These are phyloP conservation scores for Magnaporthiopsis rhizophila DNA, from an alignment of 2,329 filamentous ascomycete genomes.

Conservation along the genomic window DNA sequence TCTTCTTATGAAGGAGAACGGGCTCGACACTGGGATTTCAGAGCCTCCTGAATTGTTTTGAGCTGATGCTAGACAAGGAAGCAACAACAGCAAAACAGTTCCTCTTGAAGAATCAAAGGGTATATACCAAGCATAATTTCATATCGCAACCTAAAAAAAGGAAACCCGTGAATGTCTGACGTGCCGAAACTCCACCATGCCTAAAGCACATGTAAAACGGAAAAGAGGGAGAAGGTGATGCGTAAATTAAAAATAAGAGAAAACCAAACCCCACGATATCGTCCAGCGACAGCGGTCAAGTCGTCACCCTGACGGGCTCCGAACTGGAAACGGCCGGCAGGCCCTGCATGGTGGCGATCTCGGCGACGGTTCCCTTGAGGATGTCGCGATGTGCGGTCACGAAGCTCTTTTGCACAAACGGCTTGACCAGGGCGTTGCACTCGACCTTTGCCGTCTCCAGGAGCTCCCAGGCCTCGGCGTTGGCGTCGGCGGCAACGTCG, in stretches of 20 bases:
- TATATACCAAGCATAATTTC: background rate
- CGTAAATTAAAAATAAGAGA: too few species aligned
- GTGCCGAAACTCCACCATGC: background rate
- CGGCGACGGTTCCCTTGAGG: conserved; percentile 21
- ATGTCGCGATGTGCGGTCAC: conserved; percentile 23
- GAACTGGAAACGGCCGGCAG: background rate
- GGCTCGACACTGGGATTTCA: too few species aligned
- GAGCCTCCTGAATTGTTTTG: too few species aligned
- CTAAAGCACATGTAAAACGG: background rate
- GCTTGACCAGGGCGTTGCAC: conserved; percentile 24
- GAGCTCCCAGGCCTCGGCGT: conserved; percentile 21
- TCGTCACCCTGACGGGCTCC: background rate
- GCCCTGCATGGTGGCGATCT: conserved; percentile 11
- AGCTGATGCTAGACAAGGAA: too few species aligned
- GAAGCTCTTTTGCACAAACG: conserved; percentile 25
- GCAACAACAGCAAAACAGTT: too few species aligned
- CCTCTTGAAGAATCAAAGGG: background rate
- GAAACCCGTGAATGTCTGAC: background rate
- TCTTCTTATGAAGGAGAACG: too few species aligned
- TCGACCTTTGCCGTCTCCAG: conserved; percentile 25
- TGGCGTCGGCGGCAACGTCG: conserved; percentile 6
- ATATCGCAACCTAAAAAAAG: background rate
- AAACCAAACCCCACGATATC: too few species aligned
- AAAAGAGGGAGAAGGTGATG: too few species aligned
- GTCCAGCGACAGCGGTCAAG: background rate